Percentiles rank a stretch among this genome's conserved stretches.
Conservation (phyloP, 2,329 filamentous ascomycete species). For the Penicillium sp. region DNA sequence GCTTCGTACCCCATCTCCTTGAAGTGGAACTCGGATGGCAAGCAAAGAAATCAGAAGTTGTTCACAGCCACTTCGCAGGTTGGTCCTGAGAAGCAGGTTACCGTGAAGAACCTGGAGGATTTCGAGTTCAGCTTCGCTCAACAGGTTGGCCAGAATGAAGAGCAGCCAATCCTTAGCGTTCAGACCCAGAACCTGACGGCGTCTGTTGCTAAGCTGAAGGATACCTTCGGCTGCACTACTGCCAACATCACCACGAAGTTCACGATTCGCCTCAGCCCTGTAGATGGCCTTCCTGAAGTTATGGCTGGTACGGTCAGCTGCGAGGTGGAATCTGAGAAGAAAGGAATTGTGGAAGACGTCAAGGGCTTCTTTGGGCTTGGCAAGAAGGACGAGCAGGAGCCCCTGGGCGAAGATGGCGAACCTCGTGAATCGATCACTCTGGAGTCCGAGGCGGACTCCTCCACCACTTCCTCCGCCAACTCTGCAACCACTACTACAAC, state of each 20-base stretch:
- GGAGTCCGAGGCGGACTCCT: slow-evolving; percentile 47
- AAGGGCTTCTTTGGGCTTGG: slow-evolving; percentile 97
- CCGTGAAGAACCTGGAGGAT: slow-evolving; percentile 76
- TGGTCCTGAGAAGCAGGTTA: slow-evolving; percentile 76
- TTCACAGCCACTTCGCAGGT: slow-evolving; percentile 74
- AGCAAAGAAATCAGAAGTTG: slow-evolving; percentile 73
- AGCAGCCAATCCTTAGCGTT: slow-evolving; percentile 60
- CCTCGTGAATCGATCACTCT: slow-evolving; percentile 49
- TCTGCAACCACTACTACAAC: slow-evolving; percentile 51
- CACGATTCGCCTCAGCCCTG: slow-evolving; percentile 64
- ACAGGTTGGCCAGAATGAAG: slow-evolving; percentile 46
- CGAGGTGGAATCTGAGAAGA: slow-evolving; percentile 70
- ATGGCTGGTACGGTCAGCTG: slow-evolving; percentile 75
- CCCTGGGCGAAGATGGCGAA: slow-evolving; percentile 60
- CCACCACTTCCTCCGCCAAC: slow-evolving; percentile 42
- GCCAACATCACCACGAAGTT: slow-evolving; percentile 78
- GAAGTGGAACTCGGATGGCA: slow-evolving; percentile 68
- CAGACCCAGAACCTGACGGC: slow-evolving; percentile 81
- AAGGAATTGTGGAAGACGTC: slow-evolving; percentile 86
- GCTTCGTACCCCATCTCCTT: slow-evolving; percentile 70
- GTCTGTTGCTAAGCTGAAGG: slow-evolving; percentile 72
- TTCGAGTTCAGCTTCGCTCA: slow-evolving; percentile 79
- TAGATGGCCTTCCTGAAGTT: slow-evolving; percentile 77
- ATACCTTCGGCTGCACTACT: slow-evolving; percentile 71
- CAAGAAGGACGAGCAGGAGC: slow-evolving; percentile 77